These are phyloP conservation scores for Polytolypa hystricis DNA, from an alignment of 2,329 filamentous ascomycete species.

Conservation along the genomic window DNA sequence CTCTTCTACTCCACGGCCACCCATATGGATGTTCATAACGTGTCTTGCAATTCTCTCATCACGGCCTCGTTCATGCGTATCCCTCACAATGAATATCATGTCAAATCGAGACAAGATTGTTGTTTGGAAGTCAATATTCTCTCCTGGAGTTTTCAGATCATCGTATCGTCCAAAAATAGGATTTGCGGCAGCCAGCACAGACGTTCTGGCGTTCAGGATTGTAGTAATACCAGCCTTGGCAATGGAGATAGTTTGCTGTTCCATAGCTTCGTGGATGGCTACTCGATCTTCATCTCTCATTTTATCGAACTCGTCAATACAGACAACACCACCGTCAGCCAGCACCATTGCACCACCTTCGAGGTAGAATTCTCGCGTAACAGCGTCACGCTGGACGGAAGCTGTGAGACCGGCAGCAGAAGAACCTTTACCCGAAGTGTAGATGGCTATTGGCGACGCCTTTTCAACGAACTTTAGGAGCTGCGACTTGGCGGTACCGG, in stretches of 20 bases:
- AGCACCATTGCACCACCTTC: constrained; percentile 98
- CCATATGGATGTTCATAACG: constrained; percentile 97
- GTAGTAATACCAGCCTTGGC: constrained; percentile 98
- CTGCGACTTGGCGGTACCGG: constrained; percentile 96
- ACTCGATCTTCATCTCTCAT: constrained; percentile 98
- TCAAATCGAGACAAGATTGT: constrained; percentile 97
- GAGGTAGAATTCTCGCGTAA: constrained; percentile 90
- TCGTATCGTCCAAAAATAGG: constrained; percentile 97
- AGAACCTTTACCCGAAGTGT: constrained; percentile 96
- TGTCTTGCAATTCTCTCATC: constrained; percentile 92
- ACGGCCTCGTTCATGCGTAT: constrained; percentile 80
- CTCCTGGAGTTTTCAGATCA: constrained; percentile 91
- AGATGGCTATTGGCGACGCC: constrained; percentile 91
- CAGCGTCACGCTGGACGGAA: constrained; percentile 86
- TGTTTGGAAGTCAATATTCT: constrained; percentile 99
- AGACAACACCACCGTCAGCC: constrained; percentile 91
- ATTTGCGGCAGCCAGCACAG: constrained; percentile 89
- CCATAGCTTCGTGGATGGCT: constrained; percentile 98
- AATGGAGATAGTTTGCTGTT: constrained; percentile 98
- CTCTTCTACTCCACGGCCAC: constrained; percentile 70
- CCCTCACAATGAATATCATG: constrained; percentile 98
- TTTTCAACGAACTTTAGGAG: constrained; percentile 96
- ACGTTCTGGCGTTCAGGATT: constrained; percentile 90
- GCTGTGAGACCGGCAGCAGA: constrained; percentile 95
- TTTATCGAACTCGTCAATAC: constrained; percentile 99